Base-by-base conservation (phyloP, 139 green algal species). In the Yamagishiella unicocca region DNA sequence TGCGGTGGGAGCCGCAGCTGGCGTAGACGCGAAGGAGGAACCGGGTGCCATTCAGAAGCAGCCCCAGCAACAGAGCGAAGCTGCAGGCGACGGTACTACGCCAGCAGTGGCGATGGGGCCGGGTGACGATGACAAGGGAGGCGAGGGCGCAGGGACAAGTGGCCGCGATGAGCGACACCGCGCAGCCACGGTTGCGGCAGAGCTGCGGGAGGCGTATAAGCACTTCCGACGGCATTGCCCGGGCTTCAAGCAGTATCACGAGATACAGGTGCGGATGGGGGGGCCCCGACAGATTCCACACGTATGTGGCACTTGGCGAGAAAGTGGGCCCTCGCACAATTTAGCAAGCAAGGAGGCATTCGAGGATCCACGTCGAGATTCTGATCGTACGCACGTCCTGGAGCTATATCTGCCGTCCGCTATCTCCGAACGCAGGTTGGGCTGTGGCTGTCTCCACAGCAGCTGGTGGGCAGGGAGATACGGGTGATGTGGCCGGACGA, bases 401-500 rank as follows among this genome's bases (percentile, higher is more conserved):
- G n/a, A n/a, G n/a, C n/a, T n/a, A n/a, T n/a, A n/a, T n/a, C n/a
- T n/a, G n/a, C n/a, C n/a, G n/a, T n/a, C n/a, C n/a, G n/a, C n/a
- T n/a, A n/a, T n/a, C n/a, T n/a, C n/a, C n/a, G n/a, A n/a, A n/a
- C n/a, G 70, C 85, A 95, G 54, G 82, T 93, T 0, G 86, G 68
- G 0, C 53, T 81, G 7, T 75, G 58, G 45, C n/a, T 95, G 22
- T 54, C 45, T 17, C 74, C 92, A 35, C 33, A 88, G 35, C 83
- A 66, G 35, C 73, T 96, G 53, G 87, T 95, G 54, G 92, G 91
- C 2, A 80, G 92, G 2, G 62, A 82, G 19, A 31, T 97, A 71
- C 90, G 92, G 8, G 84, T 97, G 2, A 90, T 83, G 42, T 97
- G 95, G 93, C 78, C 78, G 0, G 64, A 85, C 0, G 95, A 97